A percentile compares a stretch with the other conserved stretches of the same genome.
These are phyloP conservation scores for Fennellomyces sp. DNA, from an alignment of 371 early-diverging fungal genomes.

Conservation along the genomic window DNA sequence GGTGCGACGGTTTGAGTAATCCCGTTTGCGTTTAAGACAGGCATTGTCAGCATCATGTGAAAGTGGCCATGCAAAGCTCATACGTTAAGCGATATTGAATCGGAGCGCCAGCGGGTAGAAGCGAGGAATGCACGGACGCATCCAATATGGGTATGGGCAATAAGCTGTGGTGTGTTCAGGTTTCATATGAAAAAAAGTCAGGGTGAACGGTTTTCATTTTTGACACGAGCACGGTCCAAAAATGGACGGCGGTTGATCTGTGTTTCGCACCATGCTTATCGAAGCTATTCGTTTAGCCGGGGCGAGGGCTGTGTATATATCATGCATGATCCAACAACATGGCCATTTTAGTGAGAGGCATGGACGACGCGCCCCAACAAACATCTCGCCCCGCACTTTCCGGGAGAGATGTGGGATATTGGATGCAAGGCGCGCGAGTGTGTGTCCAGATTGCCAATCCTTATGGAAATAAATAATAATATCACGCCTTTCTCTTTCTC, in stretches of 20 bases:
- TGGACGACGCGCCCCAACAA: no score
- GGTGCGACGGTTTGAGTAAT: no score
- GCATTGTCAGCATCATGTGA: constrained; percentile 2
- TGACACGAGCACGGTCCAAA: neutral
- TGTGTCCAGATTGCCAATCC: no score
- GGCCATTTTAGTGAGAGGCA: no score
- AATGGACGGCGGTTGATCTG: neutral
- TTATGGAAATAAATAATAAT: no score
- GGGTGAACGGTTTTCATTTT: neutral
- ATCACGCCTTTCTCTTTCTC: neutral
- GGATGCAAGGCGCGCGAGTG: no score
- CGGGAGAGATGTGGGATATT: no score
- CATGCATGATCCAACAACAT: no score
- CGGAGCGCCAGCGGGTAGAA: neutral
- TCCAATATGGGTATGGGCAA: neutral
- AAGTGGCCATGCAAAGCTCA: neutral
- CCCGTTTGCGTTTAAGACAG: no score
- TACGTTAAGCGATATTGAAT: neutral
- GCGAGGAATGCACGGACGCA: neutral
- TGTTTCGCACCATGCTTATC: no score
- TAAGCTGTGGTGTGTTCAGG: neutral
- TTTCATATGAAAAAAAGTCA: neutral
- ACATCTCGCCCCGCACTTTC: no score
- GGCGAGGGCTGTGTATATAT: no score
- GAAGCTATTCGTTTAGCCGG: neutral